A percentile compares a stretch with the other conserved stretches of the same genome.
Evolutionary conservation across 2,329 filamentous ascomycete species (phyloP).

Genomic region (Epichloe hybrida): DNA sequence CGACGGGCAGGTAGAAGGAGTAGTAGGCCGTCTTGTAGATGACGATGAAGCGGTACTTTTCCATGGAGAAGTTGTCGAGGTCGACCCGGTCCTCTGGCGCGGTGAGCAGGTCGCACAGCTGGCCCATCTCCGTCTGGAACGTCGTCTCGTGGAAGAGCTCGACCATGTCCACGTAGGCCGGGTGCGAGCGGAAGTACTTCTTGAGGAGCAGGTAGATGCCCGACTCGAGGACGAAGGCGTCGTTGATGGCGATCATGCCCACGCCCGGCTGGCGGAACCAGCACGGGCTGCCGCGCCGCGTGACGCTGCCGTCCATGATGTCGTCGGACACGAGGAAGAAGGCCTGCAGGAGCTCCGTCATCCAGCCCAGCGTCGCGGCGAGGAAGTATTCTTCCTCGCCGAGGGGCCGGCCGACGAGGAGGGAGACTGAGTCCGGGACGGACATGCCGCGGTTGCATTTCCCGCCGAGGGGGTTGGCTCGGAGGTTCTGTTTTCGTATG

Average conservation of each 20-base stretch:
- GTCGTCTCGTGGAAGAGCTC: constrained; percentile 95
- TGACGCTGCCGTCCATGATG: constrained; percentile 96
- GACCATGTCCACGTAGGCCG: constrained; percentile 76
- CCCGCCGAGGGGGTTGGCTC: constrained; percentile 79
- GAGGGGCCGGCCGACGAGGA: constrained; percentile 61
- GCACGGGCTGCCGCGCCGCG: constrained; percentile 84
- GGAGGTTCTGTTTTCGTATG: constrained; percentile 46
- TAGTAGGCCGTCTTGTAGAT: constrained; percentile 99
- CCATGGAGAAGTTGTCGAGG: constrained; percentile 85
- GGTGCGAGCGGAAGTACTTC: constrained; percentile 82
- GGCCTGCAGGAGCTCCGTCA: constrained; percentile 94
- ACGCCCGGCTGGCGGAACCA: constrained; percentile 89
- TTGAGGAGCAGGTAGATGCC: constrained; percentile 84
- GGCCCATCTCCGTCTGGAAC: constrained; percentile 89
- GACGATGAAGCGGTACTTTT: constrained; percentile 97
- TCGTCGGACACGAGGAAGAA: constrained; percentile 98
- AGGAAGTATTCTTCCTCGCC: constrained; percentile 76
- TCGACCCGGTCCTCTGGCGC: constrained; percentile 89
- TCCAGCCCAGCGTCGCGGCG: constrained; percentile 81
- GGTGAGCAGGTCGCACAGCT: constrained; percentile 87
- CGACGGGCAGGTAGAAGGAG: constrained; percentile 96
- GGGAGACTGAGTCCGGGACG: constrained; percentile 77
- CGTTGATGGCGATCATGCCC: constrained; percentile 96
- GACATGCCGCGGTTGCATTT: constrained; percentile 99
- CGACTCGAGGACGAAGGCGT: constrained; percentile 88